Percentiles rank a stretch among this genome's conserved stretches.
Conservation (phyloP, 345 rosid genomes). For the Jatropha curcas region DNA sequence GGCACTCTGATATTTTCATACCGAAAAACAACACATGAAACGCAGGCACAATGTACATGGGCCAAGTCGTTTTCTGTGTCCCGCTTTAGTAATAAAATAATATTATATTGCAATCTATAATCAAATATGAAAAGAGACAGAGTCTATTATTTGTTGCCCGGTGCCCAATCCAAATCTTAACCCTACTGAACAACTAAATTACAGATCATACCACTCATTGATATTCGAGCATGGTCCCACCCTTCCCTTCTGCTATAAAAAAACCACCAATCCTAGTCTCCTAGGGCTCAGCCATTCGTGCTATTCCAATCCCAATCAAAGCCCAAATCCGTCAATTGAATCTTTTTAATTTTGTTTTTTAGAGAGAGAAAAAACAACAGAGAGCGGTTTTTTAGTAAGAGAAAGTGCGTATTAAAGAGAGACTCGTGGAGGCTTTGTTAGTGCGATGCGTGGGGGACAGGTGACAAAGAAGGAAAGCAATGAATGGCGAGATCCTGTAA, state of each 20-base stretch:
- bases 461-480: conserved; percentile 26
- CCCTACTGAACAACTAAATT: neutral
- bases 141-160: too few species aligned
- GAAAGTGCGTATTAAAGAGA: conserved; percentile 17
- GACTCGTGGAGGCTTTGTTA: conserved; percentile 52
- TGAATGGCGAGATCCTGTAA: conserved; percentile 31
- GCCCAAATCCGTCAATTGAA: conserved; percentile 13
- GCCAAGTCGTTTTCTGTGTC: too few species aligned
- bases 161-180: neutral
- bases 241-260: neutral
- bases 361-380: conserved; percentile 13
- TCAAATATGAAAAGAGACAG: neutral
- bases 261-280: neutral
- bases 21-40: too few species aligned
- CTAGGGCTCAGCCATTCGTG: neutral
- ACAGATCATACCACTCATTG: conserved; percentile 3
- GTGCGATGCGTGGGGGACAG: conserved; percentile 56
- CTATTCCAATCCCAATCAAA: neutral
- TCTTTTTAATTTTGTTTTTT: neutral
- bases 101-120: too few species aligned
- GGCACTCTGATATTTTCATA: too few species aligned
- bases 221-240: neutral
- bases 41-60: too few species aligned
- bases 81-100: too few species aligned
- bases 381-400: conserved; percentile 8